These are phyloP conservation scores for Beauveria scarabaeidicola DNA, from an alignment of 2,329 filamentous ascomycete species.

Conservation along the genomic window DNA sequence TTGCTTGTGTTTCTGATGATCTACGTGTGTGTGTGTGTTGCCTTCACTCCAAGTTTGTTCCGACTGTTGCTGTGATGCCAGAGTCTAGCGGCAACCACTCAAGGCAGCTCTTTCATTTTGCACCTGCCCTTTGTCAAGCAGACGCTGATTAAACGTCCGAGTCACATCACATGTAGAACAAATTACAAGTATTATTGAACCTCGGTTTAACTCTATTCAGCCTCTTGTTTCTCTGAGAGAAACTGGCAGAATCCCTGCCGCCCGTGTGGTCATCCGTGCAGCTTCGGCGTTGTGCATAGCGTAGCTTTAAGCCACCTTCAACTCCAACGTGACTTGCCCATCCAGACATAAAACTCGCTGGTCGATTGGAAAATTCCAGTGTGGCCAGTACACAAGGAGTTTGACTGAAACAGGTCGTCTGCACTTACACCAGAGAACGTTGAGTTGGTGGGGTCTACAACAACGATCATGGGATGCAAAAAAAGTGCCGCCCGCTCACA, in stretches of 20 bases:
- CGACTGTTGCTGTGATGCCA: no score
- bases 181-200: background rate
- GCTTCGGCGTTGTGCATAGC: background rate
- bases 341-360: background rate
- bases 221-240: background rate
- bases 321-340: background rate
- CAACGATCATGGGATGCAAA: slow-evolving; percentile 4
- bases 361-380: background rate
- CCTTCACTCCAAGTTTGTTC: background rate
- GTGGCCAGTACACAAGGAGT: background rate
- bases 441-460: slow-evolving; percentile 1
- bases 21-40: no score
- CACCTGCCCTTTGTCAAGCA: no score
- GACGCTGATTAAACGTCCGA: no score
- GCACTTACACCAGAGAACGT: slow-evolving; percentile 8
- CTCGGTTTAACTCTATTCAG: background rate
- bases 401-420: background rate
- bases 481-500: background rate
- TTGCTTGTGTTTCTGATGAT: no score
- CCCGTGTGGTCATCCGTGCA: background rate
- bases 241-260: background rate
- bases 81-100: no score
- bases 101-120: no score
- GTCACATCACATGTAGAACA: no score
- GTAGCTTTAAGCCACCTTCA: background rate